Base-by-base conservation (phyloP, 2,329 filamentous ascomycete species). In the Dendryphion nanum region DNA sequence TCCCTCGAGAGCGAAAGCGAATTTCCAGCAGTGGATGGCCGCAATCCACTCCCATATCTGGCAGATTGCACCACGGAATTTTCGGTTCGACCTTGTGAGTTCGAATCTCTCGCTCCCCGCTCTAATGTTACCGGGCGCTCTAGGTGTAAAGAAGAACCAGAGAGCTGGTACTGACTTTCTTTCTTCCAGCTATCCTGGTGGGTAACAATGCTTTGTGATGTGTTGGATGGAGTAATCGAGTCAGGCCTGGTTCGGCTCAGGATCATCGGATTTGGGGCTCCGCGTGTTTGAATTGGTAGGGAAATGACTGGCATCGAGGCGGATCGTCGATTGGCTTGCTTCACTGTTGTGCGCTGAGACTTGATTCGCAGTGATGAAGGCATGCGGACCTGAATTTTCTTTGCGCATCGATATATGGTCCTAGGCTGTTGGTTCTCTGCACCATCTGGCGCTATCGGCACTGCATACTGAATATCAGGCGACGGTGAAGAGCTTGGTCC, bases 361-460 rank as follows among this genome's bases (percentile, higher is more conserved):
- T 40, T 49, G 5, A 42, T 49, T 16, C 50, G 48, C 13, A 53
- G 26, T 12, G 60, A 38, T 3, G 51, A 45, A 18, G 60, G 58
- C 53, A 64, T 58, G 21, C 51, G 56, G 6, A 55, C 56, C 14
- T 58, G 53, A 28, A 59, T 44, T 31, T 50, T 60, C 41, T 54
- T 59, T 4, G 55, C 52, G 13, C 53, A 49, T 16, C 51, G 53
- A 29, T 47, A 57, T 33, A 61, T 48, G 4, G 47, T 45, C 39
- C 45, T 58, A 13, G 50, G 30, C 12, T 55, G 54, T 21, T 50
- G 47, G 16, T 44, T 49, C 10, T 44, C 47, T 29, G 34, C 41
- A 4, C 18, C 8, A 3, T 37, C 44, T 3, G 45, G 34, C 15
- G 43, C 35, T 24, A 63, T 56, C 1, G 60, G 58, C 2, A 55